Evolutionary conservation across 2,329 filamentous ascomycete genomes (phyloP).

Genomic region (Curvularia spicifera): DNA sequence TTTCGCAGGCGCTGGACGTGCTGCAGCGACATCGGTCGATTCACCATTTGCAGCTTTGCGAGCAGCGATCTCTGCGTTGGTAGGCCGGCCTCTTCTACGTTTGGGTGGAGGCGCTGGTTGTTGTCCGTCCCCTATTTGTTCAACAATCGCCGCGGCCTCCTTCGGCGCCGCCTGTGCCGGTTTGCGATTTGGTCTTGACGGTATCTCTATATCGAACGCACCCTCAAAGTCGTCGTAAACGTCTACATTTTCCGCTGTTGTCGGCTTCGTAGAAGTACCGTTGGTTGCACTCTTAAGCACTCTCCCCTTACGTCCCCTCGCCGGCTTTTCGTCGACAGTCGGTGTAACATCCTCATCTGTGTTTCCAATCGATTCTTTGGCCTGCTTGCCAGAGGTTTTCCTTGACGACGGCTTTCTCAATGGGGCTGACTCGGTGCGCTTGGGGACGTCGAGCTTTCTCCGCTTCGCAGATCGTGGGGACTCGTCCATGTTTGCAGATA

Average conservation of each 20-base stretch:
- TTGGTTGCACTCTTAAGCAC: conserved; percentile 19
- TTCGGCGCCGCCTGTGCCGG: conserved; percentile 17
- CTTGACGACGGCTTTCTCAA: conserved; percentile 26
- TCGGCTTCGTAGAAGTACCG: conserved; percentile 17
- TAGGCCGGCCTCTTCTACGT: conserved; percentile 22
- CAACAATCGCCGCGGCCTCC: conserved; percentile 14
- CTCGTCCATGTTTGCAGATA: conserved; percentile 37
- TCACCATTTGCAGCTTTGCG: conserved; percentile 18
- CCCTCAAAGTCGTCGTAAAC: conserved; percentile 55
- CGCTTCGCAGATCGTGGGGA: conserved; percentile 47
- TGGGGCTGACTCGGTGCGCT: conserved; percentile 31
- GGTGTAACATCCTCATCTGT: conserved; percentile 17
- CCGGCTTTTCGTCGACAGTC: conserved; percentile 18
- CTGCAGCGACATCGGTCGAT: conserved; percentile 14
- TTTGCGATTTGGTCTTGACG: conserved; percentile 11
- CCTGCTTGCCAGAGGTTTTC: conserved; percentile 31
- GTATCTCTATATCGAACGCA: conserved; percentile 42
- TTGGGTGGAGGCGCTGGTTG: conserved; percentile 29
- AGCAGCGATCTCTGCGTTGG: conserved; percentile 26
- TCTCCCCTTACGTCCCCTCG: conserved; percentile 15
- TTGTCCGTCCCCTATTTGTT: conserved; percentile 19
- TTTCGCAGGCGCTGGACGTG: conserved; percentile 15
- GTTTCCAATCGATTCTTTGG: conserved; percentile 24
- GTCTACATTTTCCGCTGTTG: conserved; percentile 35
- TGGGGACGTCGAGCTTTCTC: conserved; percentile 44